These are phyloP conservation scores for Delonix regia DNA, from an alignment of 306 rosid genomes.

Conservation along the genomic window DNA sequence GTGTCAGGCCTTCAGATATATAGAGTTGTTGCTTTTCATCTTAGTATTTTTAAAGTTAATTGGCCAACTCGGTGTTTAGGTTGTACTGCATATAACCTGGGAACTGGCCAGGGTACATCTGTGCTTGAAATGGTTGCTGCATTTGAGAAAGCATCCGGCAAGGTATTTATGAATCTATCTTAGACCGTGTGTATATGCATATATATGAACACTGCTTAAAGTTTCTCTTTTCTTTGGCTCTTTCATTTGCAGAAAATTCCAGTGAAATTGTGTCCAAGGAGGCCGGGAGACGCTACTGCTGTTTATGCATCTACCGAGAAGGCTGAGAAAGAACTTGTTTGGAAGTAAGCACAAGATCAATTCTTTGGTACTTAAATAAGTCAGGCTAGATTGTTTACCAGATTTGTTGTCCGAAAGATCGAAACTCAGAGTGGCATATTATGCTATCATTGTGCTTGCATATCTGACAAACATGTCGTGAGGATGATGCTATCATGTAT, in stretches of 20 bases:
- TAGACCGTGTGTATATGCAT: neutral
- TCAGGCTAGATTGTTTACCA: conserved; percentile 22
- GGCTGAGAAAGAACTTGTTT: conserved; percentile 84
- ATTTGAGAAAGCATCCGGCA: conserved; percentile 84
- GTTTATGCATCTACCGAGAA: conserved; percentile 90
- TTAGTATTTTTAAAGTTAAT: conserved; percentile 27
- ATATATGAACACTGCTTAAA: neutral
- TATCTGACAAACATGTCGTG: conserved; percentile 24
- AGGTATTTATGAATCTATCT: conserved; percentile 49
- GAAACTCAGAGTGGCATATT: conserved; percentile 14
- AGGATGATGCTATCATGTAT: neutral
- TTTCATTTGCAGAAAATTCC: conserved; percentile 72
- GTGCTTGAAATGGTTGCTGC: conserved; percentile 94
- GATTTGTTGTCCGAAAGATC: conserved; percentile 1
- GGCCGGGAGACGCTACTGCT: conserved; percentile 89
- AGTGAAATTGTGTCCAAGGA: conserved; percentile 68
- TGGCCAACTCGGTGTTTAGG: conserved; percentile 54
- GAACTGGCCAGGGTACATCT: conserved; percentile 90
- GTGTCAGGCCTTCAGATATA: neutral
- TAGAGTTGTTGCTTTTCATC: neutral
- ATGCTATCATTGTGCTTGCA: conserved; percentile 8
- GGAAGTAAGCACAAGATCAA: conserved; percentile 72
- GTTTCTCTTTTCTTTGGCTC: conserved; percentile 1
- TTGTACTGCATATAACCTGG: conserved; percentile 85
- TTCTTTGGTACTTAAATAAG: neutral